These are phyloP conservation scores for Coniochaeta sp. DNA, from an alignment of 2,329 filamentous ascomycete genomes.

Conservation along the genomic window DNA sequence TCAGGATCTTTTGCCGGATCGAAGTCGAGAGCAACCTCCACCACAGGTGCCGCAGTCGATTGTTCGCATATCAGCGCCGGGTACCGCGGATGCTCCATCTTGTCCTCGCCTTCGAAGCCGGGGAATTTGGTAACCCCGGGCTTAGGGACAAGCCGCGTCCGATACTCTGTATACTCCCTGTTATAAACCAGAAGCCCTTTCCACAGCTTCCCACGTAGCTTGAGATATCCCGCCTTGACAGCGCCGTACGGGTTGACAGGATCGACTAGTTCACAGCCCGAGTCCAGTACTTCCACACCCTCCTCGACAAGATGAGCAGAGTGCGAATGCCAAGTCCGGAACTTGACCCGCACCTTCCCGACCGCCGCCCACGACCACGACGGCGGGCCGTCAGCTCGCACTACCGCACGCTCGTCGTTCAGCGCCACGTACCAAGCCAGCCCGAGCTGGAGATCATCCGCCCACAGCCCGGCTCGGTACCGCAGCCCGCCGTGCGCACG, in stretches of 20 bases:
- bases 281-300: background rate
- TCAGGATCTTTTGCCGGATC: background rate
- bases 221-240: background rate
- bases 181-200: background rate
- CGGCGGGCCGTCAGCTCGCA: background rate
- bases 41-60: background rate
- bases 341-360: conserved; percentile 5
- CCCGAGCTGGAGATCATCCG: conserved; percentile 10
- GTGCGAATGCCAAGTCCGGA: background rate
- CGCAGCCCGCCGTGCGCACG: conserved; percentile 4
- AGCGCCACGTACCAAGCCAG: conserved; percentile 13
- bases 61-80: background rate
- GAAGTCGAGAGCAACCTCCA: background rate
- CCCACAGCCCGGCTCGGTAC: conserved; percentile 14
- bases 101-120: background rate
- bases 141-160: background rate
- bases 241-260: background rate
- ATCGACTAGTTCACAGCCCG: background rate
- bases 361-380: conserved; percentile 16
- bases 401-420: conserved; percentile 10
- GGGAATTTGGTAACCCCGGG: background rate
- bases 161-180: background rate
- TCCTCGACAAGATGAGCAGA: background rate
- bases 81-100: background rate
- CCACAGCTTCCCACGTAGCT: background rate